Evolutionary conservation across 2,329 filamentous ascomycete genomes (phyloP).

Genomic region (Rhynchosporium graminicola): DNA sequence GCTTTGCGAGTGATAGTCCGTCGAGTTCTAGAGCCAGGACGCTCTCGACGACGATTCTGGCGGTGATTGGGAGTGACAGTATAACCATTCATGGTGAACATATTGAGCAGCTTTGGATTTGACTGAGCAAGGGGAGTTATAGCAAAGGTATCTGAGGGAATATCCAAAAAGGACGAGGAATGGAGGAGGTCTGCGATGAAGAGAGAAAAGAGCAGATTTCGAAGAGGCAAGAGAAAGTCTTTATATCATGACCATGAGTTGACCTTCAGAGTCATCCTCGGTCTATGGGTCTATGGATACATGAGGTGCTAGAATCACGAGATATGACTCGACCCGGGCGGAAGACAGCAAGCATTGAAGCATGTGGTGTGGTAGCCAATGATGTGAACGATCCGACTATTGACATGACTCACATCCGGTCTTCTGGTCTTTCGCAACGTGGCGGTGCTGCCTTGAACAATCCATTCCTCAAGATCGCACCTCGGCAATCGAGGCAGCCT

Average conservation of each 20-base stretch:
- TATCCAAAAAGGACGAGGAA: slow-evolving; percentile 24
- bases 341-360: slow-evolving; percentile 1
- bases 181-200: slow-evolving; percentile 34
- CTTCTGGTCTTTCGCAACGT: neutral
- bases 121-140: no score
- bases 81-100: slow-evolving; percentile 31
- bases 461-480: neutral
- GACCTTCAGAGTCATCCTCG: slow-evolving; percentile 26
- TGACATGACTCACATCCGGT: slow-evolving; percentile 16
- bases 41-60: slow-evolving; percentile 38
- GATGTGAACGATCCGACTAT: slow-evolving; percentile 8
- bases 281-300: neutral
- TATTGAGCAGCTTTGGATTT: slow-evolving; percentile 18
- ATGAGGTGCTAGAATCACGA: slow-evolving; percentile 23
- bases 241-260: slow-evolving; percentile 27
- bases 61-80: slow-evolving; percentile 34
- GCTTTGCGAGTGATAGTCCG: slow-evolving; percentile 36
- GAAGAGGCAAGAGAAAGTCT: slow-evolving; percentile 18
- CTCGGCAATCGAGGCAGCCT: slow-evolving; percentile 19
- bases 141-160: neutral
- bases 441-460: slow-evolving; percentile 3
- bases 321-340: slow-evolving; percentile 27
- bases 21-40: slow-evolving; percentile 38
- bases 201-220: slow-evolving; percentile 19
- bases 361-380: slow-evolving; percentile 8